phyloP scores from a whole-genome alignment of 148 eudicot species.

The Pharnaceum exiguum region DNA sequence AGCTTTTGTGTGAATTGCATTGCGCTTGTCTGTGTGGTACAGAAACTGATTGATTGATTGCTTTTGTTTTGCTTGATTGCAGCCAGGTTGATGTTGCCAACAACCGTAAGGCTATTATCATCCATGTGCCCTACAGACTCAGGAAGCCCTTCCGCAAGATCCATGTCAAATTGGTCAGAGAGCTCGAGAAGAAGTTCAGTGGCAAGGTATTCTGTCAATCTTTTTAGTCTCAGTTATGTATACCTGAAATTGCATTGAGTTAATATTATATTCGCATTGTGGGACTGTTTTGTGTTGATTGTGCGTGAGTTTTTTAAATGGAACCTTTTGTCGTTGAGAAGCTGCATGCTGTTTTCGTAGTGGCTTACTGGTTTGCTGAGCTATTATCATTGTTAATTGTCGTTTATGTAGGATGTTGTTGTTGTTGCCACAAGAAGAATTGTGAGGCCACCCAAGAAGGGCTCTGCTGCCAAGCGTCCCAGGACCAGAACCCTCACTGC shows the following conservation, averaged over 20 bases:
- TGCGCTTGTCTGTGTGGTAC: neutral
- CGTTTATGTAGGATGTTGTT: slow-evolving; percentile 60
- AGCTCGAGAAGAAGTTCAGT: slow-evolving; percentile 93
- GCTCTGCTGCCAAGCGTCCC: slow-evolving; percentile 79
- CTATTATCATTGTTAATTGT: neutral
- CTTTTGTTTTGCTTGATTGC: slow-evolving; percentile 3
- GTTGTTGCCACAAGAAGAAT: slow-evolving; percentile 80
- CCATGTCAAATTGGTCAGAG: slow-evolving; percentile 63
- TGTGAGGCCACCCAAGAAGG: slow-evolving; percentile 86
- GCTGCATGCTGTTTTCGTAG: too few species aligned
- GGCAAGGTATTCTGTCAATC: slow-evolving; percentile 50
- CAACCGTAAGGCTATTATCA: slow-evolving; percentile 72
- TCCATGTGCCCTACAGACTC: slow-evolving; percentile 79
- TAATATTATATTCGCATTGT: neutral
- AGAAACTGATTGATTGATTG: slow-evolving; percentile 7
- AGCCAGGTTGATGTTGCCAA: slow-evolving; percentile 73
- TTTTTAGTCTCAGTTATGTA: neutral
- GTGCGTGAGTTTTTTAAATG: too few species aligned
- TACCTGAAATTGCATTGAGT: neutral
- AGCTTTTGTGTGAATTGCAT: neutral
- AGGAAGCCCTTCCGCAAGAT: slow-evolving; percentile 85
- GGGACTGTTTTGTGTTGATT: too few species aligned
- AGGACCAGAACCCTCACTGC: slow-evolving; percentile 82
- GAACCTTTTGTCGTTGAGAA: too few species aligned
- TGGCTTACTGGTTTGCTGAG: too few species aligned